phyloP scores from a whole-genome alignment of 1,284 basidiomycete genomes.

The Ganoderma lingzhi region DNA sequence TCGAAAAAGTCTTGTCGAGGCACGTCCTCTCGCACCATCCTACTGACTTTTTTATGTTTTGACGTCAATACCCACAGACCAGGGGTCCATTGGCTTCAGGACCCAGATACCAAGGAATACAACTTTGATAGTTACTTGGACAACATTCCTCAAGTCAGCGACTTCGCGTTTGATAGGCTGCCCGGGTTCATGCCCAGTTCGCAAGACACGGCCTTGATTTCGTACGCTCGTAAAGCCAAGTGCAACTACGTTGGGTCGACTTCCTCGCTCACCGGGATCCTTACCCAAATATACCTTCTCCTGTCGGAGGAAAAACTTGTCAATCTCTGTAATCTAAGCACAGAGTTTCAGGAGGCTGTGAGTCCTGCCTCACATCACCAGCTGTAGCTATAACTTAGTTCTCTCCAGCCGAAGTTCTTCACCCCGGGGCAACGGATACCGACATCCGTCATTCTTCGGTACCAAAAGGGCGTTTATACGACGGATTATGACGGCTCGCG shows the following conservation, averaged over 20 bases:
- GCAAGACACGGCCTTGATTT: conserved; percentile 78
- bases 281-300: conserved; percentile 91
- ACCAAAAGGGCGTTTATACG: conserved; percentile 76
- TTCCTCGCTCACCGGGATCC: conserved; percentile 87
- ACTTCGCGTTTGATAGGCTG: conserved; percentile 91
- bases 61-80: conserved; percentile 57
- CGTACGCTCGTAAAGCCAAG: conserved; percentile 66
- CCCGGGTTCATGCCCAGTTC: conserved; percentile 86
- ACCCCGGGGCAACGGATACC: conserved; percentile 87
- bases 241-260: conserved; percentile 88
- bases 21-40: conserved; percentile 44
- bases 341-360: conserved; percentile 70
- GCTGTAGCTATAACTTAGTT: background rate
- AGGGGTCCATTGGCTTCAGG: conserved; percentile 92
- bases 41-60: background rate
- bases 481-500: conserved; percentile 76
- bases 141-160: conserved; percentile 79
- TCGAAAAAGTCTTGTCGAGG: conserved; percentile 91
- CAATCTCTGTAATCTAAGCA: conserved; percentile 65
- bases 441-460: conserved; percentile 72
- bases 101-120: conserved; percentile 87
- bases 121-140: conserved; percentile 84
- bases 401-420: conserved; percentile 65
- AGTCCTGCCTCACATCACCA: conserved; percentile 29
- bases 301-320: conserved; percentile 72